phyloP scores from a whole-genome alignment of 495 filamentous ascomycete species.

The Bacidia gigantensis region DNA sequence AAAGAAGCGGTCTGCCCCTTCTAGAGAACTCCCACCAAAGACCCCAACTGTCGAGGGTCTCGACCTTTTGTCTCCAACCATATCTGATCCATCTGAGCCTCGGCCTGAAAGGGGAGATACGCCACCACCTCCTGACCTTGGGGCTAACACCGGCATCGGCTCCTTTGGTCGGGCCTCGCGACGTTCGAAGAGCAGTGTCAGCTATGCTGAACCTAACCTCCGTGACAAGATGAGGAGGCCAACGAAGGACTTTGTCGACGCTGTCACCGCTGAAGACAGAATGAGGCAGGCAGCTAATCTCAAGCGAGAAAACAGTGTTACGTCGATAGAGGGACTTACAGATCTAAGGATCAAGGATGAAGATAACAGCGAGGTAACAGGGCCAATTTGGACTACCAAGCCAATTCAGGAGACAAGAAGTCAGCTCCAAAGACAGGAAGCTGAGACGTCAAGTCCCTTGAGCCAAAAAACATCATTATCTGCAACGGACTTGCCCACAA shows the following conservation, averaged over 20 bases:
- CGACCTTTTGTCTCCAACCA: constrained; percentile 24
- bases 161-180: constrained; percentile 45
- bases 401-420: constrained; percentile 5
- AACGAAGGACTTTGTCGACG: constrained; percentile 58
- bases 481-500: constrained; percentile 12
- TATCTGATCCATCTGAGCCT: constrained; percentile 25
- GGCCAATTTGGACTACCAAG: constrained; percentile 13
- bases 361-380: constrained; percentile 8
- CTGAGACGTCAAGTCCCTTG: constrained; percentile 17
- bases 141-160: constrained; percentile 25
- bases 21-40: constrained; percentile 6
- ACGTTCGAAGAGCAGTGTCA: constrained; percentile 51
- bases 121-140: constrained; percentile 42
- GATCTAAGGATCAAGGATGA: constrained; percentile 9
- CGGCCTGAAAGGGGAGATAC: constrained; percentile 31
- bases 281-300: constrained; percentile 4
- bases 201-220: constrained; percentile 77
- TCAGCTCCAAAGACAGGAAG: constrained; percentile 5
- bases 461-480: constrained; percentile 9
- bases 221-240: constrained; percentile 79
- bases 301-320: constrained; percentile 4
- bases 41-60: constrained; percentile 17
- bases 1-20: background rate
- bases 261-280: constrained; percentile 42
- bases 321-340: background rate